Base-by-base conservation (phyloP, 768 basidiomycete genomes). In the Thelephora aurantiotincta region DNA sequence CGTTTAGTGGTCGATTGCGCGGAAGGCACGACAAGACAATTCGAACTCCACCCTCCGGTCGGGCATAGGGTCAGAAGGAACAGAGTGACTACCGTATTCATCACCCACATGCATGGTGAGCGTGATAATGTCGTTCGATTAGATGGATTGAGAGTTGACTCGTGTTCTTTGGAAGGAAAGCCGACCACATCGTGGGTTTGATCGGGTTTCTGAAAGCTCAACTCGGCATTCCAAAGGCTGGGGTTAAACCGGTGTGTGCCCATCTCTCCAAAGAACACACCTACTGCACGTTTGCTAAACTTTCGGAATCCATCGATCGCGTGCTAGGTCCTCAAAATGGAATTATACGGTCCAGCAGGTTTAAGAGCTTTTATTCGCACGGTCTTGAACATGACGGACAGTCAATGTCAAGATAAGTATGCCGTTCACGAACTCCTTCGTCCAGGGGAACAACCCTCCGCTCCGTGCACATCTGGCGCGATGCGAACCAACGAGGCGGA, bases 31-130 rank as follows among this genome's bases (percentile, higher is more conserved):
- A 63, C 74, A 12, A 69, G 81, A 22, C 85, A 89, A 57, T 79
- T 88, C 52, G 62, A 66, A 14, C 61, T 65, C 4, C 78, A 82
- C 49, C 75, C 78, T n/a, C 43, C 54, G 56, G 35, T 55, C 37
- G 44, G 45, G 47, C 44, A 46, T 6, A 12, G 49, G 44, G 55
- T 78, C 48, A 70, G 67, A 55, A 56, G 70, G 14, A 67, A 58
- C 33, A 73, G 65, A 49, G 67, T 90, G 23, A 62, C 64, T 2
- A 85, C 81, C 56, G 72, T 92, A 38, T 89, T 91, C 60, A 69
- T 91, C 45, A 90, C 88, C 1, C 89, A 90, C 55, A 79, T 89
- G 76, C 88, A 91, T 56, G 76, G 88, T 80, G 57, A 43, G 64
- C 55, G 43, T 38, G 30, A 12, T 36, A 16, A 19, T 7, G 5